These are phyloP conservation scores for Globisporangium irregulare DNA, from an alignment of 352 stramenopile genomes.

Conservation along the genomic window DNA sequence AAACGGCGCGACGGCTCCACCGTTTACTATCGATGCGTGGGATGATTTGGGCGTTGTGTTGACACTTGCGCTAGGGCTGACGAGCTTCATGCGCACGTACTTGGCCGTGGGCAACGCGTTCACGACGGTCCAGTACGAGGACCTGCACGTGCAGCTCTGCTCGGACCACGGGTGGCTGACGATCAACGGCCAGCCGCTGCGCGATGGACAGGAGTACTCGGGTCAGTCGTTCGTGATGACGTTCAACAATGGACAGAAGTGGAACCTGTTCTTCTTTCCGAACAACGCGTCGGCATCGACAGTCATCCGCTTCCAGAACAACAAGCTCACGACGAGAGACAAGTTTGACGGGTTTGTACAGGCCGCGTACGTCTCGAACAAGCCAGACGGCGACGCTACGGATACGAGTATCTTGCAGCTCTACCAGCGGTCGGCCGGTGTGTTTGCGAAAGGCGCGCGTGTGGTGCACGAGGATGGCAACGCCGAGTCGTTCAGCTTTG, in stretches of 20 bases:
- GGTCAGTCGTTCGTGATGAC: conserved; percentile 49
- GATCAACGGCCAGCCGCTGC: conserved; percentile 47
- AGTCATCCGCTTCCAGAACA: conserved; percentile 35
- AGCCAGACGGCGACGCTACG: conserved; percentile 14
- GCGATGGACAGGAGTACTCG: conserved; percentile 34
- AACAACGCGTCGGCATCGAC: conserved; percentile 7
- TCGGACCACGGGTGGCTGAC: conserved; percentile 59
- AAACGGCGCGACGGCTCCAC: conserved; percentile 4
- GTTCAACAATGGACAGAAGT: conserved; percentile 78
- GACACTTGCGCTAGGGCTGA: conserved; percentile 21
- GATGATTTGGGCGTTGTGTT: conserved; percentile 74
- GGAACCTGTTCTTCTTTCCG: conserved; percentile 67
- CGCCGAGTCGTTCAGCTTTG: conserved; percentile 53
- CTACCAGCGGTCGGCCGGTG: conserved; percentile 53
- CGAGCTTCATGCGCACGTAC: conserved; percentile 44
- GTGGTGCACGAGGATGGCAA: conserved; percentile 19
- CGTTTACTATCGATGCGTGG: conserved; percentile 60
- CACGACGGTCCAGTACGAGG: conserved; percentile 67
- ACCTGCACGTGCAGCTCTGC: conserved; percentile 57
- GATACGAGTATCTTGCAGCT: conserved; percentile 49
- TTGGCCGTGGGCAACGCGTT: conserved; percentile 73
- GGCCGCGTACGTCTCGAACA: conserved; percentile 55
- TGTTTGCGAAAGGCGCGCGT: conserved; percentile 37
- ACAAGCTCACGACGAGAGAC: conserved; percentile 44
- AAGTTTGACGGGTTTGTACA: conserved; percentile 71